phyloP scores from a whole-genome alignment of 345 rosid species.

The Ceriops decandra region DNA sequence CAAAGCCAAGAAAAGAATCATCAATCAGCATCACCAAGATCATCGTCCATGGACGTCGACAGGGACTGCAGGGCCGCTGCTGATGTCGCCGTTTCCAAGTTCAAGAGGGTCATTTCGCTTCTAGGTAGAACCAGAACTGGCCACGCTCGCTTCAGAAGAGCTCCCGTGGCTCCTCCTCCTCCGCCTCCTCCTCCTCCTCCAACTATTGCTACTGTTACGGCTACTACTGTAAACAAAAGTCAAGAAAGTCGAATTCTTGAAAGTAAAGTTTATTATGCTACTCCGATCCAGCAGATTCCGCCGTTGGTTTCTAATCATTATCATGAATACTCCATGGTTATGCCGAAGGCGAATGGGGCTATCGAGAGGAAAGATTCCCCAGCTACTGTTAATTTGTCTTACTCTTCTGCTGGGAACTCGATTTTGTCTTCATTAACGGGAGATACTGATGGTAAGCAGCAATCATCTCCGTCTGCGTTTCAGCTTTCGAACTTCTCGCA shows the following conservation, averaged over 20 bases:
- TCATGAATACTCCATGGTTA: slow-evolving; percentile 11
- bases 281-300: slow-evolving; percentile 69
- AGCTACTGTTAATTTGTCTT: slow-evolving; percentile 61
- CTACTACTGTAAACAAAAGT: slow-evolving; percentile 2
- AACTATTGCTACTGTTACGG: too few relatives aligned
- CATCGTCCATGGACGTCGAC: slow-evolving; percentile 44
- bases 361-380: slow-evolving; percentile 53
- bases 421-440: slow-evolving; percentile 52
- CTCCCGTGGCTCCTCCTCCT: slow-evolving; percentile 26
- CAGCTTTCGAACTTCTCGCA: slow-evolving; percentile 51
- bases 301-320: slow-evolving; percentile 1
- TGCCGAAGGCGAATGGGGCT: slow-evolving; percentile 16
- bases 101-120: slow-evolving; percentile 66
- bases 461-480: slow-evolving; percentile 54
- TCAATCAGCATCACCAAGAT: slow-evolving; percentile 22
- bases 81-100: slow-evolving; percentile 63
- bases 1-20: slow-evolving; percentile 11
- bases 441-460: slow-evolving; percentile 35
- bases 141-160: slow-evolving; percentile 82
- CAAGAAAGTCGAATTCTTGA: slow-evolving; percentile 20
- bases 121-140: slow-evolving; percentile 70
- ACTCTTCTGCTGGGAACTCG: slow-evolving; percentile 49
- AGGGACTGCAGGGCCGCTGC: slow-evolving; percentile 55
- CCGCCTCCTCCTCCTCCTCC: not conserved
- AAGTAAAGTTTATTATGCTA: slow-evolving; percentile 45